Base-by-base conservation (phyloP, 106 monocot species). In the Gastrodia elata region DNA sequence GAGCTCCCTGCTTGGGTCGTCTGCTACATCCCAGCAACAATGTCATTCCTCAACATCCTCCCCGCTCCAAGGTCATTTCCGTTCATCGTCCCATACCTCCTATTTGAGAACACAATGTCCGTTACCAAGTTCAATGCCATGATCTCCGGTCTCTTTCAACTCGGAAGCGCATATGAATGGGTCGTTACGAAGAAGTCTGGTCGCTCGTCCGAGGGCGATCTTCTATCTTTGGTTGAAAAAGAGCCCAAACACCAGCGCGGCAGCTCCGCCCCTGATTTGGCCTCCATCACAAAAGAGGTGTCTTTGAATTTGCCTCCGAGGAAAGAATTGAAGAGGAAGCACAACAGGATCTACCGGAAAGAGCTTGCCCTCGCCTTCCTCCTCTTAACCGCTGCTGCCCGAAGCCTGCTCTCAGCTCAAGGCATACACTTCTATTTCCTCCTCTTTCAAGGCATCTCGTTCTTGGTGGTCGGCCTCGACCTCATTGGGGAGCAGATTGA, bases 51-150 rank as follows among this genome's bases (percentile, higher is more conserved):
- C 72, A 97, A 90, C 74, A 92, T 92, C 74, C 92, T 97, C 30
- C 96, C 96, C 0, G 78, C 92, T 1, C 92, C 90, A 0, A 82
- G 80, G 61, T 89, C 96, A 15, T 90, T 97, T 77, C 96, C 96
- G 0, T 97, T 97, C 82, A 92, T 97, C 16, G 89, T 97, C 75
- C 95, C 95, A 1, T 96, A 92, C 75, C 89, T 96, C 24, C 87
- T 96, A 13, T 96, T 96, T 0, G 96, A 97, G 74, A 97, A 97
- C 79, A 97, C 96, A 69, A 97, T 97, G 96, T 97, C 96, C 0
- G 96, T 97, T 37, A 97, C 96, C 27, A 97, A 97, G 65, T 97
- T 97, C 82, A 92, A 86, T 37, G 96, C 96, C 38, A 97, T 97
- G 96, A 81, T 97, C 75, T 97, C 96, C 0, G 96, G 96, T 41